Conservation (phyloP, 352 stramenopile genomes). For the Phytophthora kernoviae region DNA sequence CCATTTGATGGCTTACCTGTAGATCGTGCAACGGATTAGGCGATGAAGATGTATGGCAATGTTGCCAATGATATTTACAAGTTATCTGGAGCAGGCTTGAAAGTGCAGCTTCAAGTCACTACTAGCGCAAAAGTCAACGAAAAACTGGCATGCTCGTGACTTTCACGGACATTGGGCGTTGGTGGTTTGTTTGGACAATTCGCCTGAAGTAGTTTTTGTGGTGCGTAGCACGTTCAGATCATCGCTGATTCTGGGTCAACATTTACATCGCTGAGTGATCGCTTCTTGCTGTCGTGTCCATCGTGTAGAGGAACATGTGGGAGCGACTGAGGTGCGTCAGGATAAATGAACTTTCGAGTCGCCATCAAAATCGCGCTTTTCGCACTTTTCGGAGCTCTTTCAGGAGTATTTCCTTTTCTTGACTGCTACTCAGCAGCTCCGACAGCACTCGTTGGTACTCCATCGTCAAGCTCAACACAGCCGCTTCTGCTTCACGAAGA, state of each 20-base stretch:
- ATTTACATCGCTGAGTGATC: constrained; percentile 18
- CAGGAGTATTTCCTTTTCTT: constrained; percentile 21
- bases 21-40: too few species aligned
- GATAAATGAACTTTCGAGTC: constrained; percentile 22
- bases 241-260: constrained; percentile 6
- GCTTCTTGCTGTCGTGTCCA: constrained; percentile 17
- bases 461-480: constrained; percentile 18
- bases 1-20: too few species aligned
- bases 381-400: constrained; percentile 28
- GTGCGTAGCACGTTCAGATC: neutral
- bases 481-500: constrained; percentile 22
- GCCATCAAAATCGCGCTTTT: constrained; percentile 28
- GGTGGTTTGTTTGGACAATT: too few species aligned
- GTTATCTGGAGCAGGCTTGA: too few species aligned
- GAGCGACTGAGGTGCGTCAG: constrained; percentile 8
- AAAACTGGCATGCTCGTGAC: too few species aligned
- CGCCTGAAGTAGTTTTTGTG: too few species aligned
- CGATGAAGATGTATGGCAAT: neutral
- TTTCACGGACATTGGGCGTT: too few species aligned
- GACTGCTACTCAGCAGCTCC: constrained; percentile 13
- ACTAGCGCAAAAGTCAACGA: too few species aligned
- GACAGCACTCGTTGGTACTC: constrained; percentile 19
- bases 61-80: too few species aligned
- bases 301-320: neutral
- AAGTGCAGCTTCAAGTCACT: too few species aligned